Evolutionary conservation across 768 basidiomycete genomes (phyloP), one percentile per base, ranked within the genome.

Genomic region (Amanita brunnescens): DNA sequence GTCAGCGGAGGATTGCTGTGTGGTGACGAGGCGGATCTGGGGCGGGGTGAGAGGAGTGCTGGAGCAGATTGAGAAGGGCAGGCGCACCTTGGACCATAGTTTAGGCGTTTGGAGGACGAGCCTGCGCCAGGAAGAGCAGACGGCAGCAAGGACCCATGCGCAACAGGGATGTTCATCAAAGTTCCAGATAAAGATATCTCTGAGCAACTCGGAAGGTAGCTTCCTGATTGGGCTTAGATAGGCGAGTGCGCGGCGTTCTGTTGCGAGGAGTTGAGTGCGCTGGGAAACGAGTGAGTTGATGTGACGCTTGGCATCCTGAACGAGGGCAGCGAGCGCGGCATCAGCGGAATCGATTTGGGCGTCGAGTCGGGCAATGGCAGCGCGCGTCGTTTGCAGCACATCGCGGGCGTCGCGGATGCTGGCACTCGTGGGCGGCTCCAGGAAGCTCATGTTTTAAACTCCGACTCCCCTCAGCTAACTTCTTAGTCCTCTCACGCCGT

Each of bases 21-120:
- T 82, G 18, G 87, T 87, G 39, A 82, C 70, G 37, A 90, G 77
- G 16, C 85, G 84, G 58, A 90, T 86, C 85, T 86, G 62, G 13
- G 13, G 12, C 8, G 26, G 18, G 5, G 16, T 34, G 23, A 30
- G 14, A 23, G 54, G 37, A 57, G 54, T 44, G 24, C 20, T 47
- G 50, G 43, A 55, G 58, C 50, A 51, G 50, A 58, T 51, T 33
- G 51, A 46, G 46, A 20, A 29, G 23, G 16, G 54, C 18, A 71
- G 75, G 67, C 59, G 7, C 7, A 87, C 86, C 74, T 85, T 88
- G 43, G 85, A 85, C 87, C 87, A 90, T 38, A 90, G 64, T 37
- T 59, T 72, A 4, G 87, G 87, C 64, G 85, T 85, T 18, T 74
- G 69, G 26, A 89, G 66, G 2, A 78, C 78, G 37, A 86, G 70